Percentiles rank a stretch among this genome's conserved stretches.
Conservation (phyloP, 1,284 basidiomycete species). For the Apiotrichum akiyoshidainum region DNA sequence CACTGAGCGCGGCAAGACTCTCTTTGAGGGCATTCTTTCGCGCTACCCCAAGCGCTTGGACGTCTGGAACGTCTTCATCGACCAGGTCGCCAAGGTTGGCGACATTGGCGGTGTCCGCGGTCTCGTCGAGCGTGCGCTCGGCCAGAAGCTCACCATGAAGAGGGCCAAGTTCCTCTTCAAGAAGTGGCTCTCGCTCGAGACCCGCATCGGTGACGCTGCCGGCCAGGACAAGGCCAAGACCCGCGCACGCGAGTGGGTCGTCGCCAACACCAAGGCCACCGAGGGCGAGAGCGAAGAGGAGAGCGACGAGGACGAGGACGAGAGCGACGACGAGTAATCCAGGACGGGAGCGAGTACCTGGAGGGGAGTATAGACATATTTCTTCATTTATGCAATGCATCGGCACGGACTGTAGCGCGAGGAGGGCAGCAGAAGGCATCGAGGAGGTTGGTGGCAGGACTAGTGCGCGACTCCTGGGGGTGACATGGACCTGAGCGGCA, state of each 20-base stretch:
- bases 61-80: slow-evolving; percentile 94
- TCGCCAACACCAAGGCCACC: slow-evolving; percentile 31
- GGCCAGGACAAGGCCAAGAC: slow-evolving; percentile 78
- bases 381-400: slow-evolving; percentile 1
- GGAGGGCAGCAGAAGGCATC: neutral
- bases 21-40: slow-evolving; percentile 95
- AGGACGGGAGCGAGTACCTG: neutral
- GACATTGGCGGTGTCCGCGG: slow-evolving; percentile 75
- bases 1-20: slow-evolving; percentile 86
- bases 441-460: neutral
- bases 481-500: neutral
- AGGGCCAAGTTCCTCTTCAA: slow-evolving; percentile 96
- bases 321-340: slow-evolving; percentile 18
- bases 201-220: slow-evolving; percentile 77
- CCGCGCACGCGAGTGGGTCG: slow-evolving; percentile 78
- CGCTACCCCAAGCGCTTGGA: slow-evolving; percentile 92
- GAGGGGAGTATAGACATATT: slow-evolving; percentile 10
- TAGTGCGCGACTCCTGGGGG: neutral
- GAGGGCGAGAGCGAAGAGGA: slow-evolving; percentile 21
- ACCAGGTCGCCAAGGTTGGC: slow-evolving; percentile 78
- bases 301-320: slow-evolving; percentile 18
- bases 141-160: slow-evolving; percentile 84
- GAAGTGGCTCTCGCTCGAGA: slow-evolving; percentile 92
- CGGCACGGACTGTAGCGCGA: neutral
- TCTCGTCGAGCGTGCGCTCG: slow-evolving; percentile 77